Conservation (phyloP, 352 stramenopile genomes). For the Pythium grandisporangium region DNA sequence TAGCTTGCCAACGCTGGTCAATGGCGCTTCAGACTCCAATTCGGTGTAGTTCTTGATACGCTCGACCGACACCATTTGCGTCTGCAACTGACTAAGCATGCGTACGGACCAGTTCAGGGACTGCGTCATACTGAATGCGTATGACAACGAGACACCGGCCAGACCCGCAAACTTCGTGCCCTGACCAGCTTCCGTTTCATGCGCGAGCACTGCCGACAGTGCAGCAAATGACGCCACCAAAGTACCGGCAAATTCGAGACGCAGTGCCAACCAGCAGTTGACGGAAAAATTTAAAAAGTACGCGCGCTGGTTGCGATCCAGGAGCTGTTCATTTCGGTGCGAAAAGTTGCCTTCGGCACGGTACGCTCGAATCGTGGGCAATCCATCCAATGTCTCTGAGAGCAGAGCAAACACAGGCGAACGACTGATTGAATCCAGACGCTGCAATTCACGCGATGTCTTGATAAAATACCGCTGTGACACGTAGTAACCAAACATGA, state of each 20-base stretch:
- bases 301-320: slow-evolving; percentile 60
- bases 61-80: slow-evolving; percentile 64
- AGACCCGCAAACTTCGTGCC: slow-evolving; percentile 36
- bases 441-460: slow-evolving; percentile 89
- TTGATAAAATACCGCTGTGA: slow-evolving; percentile 90
- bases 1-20: slow-evolving; percentile 84
- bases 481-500: slow-evolving; percentile 46
- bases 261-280: slow-evolving; percentile 63
- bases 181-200: slow-evolving; percentile 21
- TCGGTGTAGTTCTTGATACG: slow-evolving; percentile 55
- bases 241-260: slow-evolving; percentile 55
- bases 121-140: slow-evolving; percentile 63
- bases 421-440: slow-evolving; percentile 90
- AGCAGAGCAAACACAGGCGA: slow-evolving; percentile 95
- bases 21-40: slow-evolving; percentile 56
- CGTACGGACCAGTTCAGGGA: slow-evolving; percentile 60
- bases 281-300: slow-evolving; percentile 64
- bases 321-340: slow-evolving; percentile 29
- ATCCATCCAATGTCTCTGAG: slow-evolving; percentile 93
- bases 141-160: slow-evolving; percentile 63
- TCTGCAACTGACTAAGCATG: slow-evolving; percentile 59
- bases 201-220: slow-evolving; percentile 35
- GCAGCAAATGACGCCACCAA: slow-evolving; percentile 43
- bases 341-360: slow-evolving; percentile 32
- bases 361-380: slow-evolving; percentile 90